phyloP scores from a whole-genome alignment of 257 asterid species.

The Nicotiana paniculata region DNA sequence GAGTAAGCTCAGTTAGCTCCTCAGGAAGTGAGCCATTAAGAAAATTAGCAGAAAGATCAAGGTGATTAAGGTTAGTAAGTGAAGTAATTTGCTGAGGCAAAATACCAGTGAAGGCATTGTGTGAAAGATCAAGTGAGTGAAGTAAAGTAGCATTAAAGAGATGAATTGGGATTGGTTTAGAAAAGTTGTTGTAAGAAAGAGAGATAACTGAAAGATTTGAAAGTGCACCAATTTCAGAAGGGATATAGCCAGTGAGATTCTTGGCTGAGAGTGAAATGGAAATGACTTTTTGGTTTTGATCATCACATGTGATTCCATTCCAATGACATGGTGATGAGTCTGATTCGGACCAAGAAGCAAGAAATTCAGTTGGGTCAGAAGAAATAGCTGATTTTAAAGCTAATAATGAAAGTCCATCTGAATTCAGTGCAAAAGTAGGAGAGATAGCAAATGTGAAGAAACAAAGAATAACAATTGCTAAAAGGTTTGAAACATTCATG shows the following conservation, averaged over 20 bases:
- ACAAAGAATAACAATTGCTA: constrained; percentile 20
- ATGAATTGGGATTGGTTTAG: constrained; percentile 31
- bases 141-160: constrained; percentile 40
- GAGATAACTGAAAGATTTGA: constrained; percentile 35
- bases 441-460: constrained; percentile 35
- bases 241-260: constrained; percentile 79
- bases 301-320: constrained; percentile 68
- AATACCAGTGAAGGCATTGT: constrained; percentile 62
- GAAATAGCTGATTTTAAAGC: constrained; percentile 84
- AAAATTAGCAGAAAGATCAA: constrained; percentile 68
- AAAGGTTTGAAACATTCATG: not conserved
- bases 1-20: constrained; percentile 41
- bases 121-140: constrained; percentile 58
- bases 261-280: constrained; percentile 55
- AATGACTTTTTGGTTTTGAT: constrained; percentile 40
- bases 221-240: constrained; percentile 82
- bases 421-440: constrained; percentile 36
- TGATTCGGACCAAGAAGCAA: constrained; percentile 59
- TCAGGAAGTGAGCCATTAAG: constrained; percentile 70
- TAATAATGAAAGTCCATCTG: constrained; percentile 82
- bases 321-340: constrained; percentile 77
- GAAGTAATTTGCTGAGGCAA: constrained; percentile 56
- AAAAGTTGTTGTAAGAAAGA: constrained; percentile 37
- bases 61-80: constrained; percentile 49
- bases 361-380: constrained; percentile 56